phyloP scores from a whole-genome alignment of 495 filamentous ascomycete species.

The Aspergillus sclerotioniger region DNA sequence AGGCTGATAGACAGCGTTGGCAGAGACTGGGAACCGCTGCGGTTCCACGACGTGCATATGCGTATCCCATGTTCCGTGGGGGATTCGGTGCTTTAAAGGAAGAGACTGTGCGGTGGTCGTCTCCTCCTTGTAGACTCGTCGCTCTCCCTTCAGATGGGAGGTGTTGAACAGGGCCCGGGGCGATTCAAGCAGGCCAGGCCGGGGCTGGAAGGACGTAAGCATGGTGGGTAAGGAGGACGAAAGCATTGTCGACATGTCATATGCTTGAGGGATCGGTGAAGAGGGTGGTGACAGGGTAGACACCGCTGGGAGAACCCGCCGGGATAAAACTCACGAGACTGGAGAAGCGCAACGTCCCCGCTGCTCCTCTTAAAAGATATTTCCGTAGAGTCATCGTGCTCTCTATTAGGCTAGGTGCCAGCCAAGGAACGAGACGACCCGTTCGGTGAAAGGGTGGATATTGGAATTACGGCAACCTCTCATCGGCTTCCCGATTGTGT shows the following conservation, averaged over 20 bases:
- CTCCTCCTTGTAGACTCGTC: not conserved
- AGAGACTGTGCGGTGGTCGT: constrained; percentile 1
- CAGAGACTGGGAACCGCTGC: constrained; percentile 34
- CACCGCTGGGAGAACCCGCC: not conserved
- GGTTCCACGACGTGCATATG: constrained; percentile 56
- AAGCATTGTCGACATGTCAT: not conserved
- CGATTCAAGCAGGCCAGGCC: not conserved
- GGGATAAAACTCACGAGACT: constrained; percentile 11
- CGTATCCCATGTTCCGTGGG: constrained; percentile 46
- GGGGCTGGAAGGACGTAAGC: constrained; percentile 17
- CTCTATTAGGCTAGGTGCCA: not conserved
- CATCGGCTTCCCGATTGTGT: constrained; percentile 15
- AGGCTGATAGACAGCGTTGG: constrained; percentile 38
- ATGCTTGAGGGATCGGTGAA: not conserved
- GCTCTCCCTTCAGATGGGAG: not conserved
- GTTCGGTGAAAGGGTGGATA: constrained; percentile 5
- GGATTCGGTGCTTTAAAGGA: constrained; percentile 30
- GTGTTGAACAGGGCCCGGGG: constrained; percentile 4
- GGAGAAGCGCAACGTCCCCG: not conserved
- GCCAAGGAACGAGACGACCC: not conserved
- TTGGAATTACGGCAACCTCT: not conserved
- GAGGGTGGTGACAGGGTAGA: not conserved
- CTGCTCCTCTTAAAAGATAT: constrained; percentile 10
- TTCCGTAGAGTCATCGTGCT: constrained; percentile 10
- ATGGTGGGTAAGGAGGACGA: constrained; percentile 8